Conservation (phyloP, 2,329 filamentous ascomycete genomes). For the Fusarium sp. region DNA sequence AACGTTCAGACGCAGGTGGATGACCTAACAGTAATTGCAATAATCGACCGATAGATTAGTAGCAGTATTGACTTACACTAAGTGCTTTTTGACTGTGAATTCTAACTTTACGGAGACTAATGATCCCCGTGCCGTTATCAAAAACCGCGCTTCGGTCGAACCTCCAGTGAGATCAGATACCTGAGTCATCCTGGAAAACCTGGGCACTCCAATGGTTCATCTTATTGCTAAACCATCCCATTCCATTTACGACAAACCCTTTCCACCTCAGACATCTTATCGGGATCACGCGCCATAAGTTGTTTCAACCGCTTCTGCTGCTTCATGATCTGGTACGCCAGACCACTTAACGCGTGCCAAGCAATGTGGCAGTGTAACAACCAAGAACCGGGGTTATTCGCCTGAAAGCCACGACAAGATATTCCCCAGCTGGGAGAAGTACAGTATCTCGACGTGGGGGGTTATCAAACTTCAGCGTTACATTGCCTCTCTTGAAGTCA, state of each 20-base stretch:
- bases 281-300: conserved; percentile 13
- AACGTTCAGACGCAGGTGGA: too few relatives aligned
- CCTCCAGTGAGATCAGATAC: too few relatives aligned
- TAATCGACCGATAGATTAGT: too few relatives aligned
- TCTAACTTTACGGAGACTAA: too few relatives aligned
- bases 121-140: too few relatives aligned
- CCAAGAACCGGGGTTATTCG: conserved; percentile 30
- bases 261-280: conserved; percentile 21
- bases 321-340: conserved; percentile 31
- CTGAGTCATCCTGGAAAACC: conserved; percentile 22
- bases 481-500: neutral
- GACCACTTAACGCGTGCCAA: conserved; percentile 27
- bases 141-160: too few relatives aligned
- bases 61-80: too few relatives aligned
- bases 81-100: too few relatives aligned
- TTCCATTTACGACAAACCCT: conserved; percentile 34
- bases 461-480: conserved; percentile 22
- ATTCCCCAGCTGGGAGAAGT: conserved; percentile 22
- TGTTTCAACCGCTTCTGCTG: conserved; percentile 17
- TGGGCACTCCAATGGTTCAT: conserved; percentile 18
- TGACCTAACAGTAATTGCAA: too few relatives aligned
- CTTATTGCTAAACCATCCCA: conserved; percentile 18
- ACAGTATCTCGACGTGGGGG: conserved; percentile 28
- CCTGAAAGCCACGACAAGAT: conserved; percentile 24
- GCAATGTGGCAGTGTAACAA: conserved; percentile 29